A percentile compares a stretch with the other conserved stretches of the same genome.
Evolutionary conservation across 257 asterid genomes (phyloP).

Genomic region (Solanum pinnatisectum): DNA sequence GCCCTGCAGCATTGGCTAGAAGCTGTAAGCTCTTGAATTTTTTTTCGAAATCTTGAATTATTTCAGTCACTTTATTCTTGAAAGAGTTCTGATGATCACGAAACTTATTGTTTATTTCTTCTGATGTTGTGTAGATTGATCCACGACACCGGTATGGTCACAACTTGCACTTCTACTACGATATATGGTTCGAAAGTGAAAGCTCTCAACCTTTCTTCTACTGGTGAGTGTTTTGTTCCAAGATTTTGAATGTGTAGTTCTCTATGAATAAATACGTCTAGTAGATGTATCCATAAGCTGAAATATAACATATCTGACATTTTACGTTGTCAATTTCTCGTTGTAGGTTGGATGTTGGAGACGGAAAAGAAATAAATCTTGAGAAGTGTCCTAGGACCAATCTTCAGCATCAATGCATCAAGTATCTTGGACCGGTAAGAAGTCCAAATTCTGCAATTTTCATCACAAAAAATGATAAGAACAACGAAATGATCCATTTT

Average conservation of each 20-base stretch:
- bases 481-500: neutral
- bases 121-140: constrained; percentile 51
- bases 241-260: neutral
- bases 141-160: constrained; percentile 98
- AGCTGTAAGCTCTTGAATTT: constrained; percentile 56
- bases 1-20: constrained; percentile 97
- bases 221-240: constrained; percentile 47
- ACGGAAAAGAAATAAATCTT: constrained; percentile 77
- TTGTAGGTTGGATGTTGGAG: constrained; percentile 91
- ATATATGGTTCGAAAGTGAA: constrained; percentile 78
- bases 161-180: constrained; percentile 82
- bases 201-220: constrained; percentile 89
- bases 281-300: neutral
- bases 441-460: constrained; percentile 11
- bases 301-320: neutral
- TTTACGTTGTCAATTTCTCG: neutral
- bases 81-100: neutral
- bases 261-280: neutral
- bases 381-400: constrained; percentile 68
- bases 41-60: neutral
- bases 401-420: constrained; percentile 77
- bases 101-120: neutral
- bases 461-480: neutral
- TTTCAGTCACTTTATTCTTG: neutral
- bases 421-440: constrained; percentile 89